Evolutionary conservation across 345 rosid species (phyloP).

Genomic region (Eucalyptus curtisii): DNA sequence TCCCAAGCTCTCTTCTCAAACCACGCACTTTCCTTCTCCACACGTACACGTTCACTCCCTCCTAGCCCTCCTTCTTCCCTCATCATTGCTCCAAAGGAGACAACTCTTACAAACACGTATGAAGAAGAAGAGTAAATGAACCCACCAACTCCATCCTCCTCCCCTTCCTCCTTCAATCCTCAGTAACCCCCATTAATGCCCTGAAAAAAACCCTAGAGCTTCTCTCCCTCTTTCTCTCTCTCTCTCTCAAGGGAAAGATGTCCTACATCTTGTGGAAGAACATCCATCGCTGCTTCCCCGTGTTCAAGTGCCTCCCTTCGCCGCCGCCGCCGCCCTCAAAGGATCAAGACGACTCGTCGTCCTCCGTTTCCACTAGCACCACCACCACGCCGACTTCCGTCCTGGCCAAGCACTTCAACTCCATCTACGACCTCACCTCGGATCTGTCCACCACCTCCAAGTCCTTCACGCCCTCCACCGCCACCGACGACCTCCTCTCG

Average conservation of each 20-base stretch:
- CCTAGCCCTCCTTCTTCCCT: neutral
- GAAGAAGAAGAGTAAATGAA: neutral
- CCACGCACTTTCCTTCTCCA: neutral
- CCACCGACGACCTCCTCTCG: constrained; percentile 5
- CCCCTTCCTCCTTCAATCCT: neutral
- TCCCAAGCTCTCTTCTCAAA: neutral
- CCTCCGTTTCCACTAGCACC: neutral
- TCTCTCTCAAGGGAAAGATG: constrained; percentile 20
- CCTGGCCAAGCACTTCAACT: constrained; percentile 26
- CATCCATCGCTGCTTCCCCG: constrained; percentile 43
- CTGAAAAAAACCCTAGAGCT: neutral
- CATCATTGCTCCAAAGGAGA: neutral
- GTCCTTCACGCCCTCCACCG: constrained; percentile 15
- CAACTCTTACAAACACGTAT: neutral
- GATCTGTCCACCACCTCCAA: constrained; percentile 14
- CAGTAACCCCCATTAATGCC: neutral
- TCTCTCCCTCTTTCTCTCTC: neutral
- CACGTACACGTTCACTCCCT: neutral
- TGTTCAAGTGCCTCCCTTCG: constrained; percentile 20
- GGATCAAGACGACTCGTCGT: neutral
- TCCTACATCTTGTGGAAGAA: constrained; percentile 49
- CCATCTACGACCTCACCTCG: constrained; percentile 15
- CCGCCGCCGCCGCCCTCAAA: constrained; percentile 4
- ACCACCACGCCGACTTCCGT: neutral
- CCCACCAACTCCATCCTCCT: neutral